These are phyloP conservation scores for Punica granatum DNA, from an alignment of 345 rosid species.

Conservation along the genomic window DNA sequence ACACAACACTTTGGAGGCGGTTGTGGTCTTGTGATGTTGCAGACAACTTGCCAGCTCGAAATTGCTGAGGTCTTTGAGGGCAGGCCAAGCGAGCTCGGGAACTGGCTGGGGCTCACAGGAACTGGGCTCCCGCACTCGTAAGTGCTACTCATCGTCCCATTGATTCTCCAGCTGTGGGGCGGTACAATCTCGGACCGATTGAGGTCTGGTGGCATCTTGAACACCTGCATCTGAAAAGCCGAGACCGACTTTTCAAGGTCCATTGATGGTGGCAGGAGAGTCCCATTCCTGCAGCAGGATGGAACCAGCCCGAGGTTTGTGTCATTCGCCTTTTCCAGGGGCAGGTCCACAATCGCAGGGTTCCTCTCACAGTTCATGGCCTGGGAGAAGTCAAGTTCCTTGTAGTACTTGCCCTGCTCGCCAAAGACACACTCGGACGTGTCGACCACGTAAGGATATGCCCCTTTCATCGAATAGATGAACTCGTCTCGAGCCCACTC, in stretches of 20 bases:
- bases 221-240: constrained; percentile 38
- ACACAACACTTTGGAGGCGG: constrained; percentile 40
- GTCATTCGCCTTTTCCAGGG: constrained; percentile 29
- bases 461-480: constrained; percentile 41
- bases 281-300: constrained; percentile 45
- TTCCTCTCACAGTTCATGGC: constrained; percentile 34
- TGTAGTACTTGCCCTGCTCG: constrained; percentile 25
- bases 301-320: constrained; percentile 32
- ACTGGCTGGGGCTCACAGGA: constrained; percentile 29
- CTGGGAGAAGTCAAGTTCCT: constrained; percentile 27
- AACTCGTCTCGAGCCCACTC: constrained; percentile 52
- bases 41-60: constrained; percentile 50
- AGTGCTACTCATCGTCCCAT: constrained; percentile 27
- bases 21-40: constrained; percentile 35
- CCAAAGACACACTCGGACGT: constrained; percentile 38
- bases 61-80: constrained; percentile 26
- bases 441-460: constrained; percentile 28
- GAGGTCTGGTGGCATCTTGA: constrained; percentile 45
- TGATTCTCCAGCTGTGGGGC: constrained; percentile 42
- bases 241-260: constrained; percentile 28
- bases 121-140: constrained; percentile 40
- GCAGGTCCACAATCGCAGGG: constrained; percentile 41
- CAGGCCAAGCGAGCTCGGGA: constrained; percentile 32
- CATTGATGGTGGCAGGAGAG: constrained; percentile 31
- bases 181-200: constrained; percentile 32